phyloP scores from a whole-genome alignment of 768 basidiomycete genomes.

The Rhodotorula taiwanensis region DNA sequence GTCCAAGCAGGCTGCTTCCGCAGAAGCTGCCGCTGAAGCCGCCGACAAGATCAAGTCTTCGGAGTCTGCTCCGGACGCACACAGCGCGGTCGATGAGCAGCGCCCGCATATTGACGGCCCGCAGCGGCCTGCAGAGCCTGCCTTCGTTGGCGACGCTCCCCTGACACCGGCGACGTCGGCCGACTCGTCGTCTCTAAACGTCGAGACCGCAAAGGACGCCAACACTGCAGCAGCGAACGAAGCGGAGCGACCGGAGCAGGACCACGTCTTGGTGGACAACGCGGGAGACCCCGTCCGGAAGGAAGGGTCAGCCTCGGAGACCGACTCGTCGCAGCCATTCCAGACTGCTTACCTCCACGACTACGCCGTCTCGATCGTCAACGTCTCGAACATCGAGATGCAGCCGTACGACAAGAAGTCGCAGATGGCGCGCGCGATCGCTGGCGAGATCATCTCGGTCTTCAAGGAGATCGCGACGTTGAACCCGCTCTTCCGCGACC shows the following conservation, averaged over 20 bases:
- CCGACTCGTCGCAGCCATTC: slow-evolving; percentile 51
- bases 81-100: slow-evolving; percentile 8
- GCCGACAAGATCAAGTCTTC: slow-evolving; percentile 23
- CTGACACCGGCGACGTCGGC: slow-evolving; percentile 1
- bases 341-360: slow-evolving; percentile 80
- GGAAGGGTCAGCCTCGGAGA: neutral
- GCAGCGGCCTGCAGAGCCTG: slow-evolving; percentile 6
- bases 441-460: slow-evolving; percentile 89
- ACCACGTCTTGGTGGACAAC: slow-evolving; percentile 5
- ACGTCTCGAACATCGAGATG: slow-evolving; percentile 72
- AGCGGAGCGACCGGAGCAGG: no score
- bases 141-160: slow-evolving; percentile 7
- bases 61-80: slow-evolving; percentile 36
- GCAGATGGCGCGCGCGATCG: slow-evolving; percentile 89
- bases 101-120: slow-evolving; percentile 12
- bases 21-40: slow-evolving; percentile 45
- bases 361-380: slow-evolving; percentile 76
- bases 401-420: slow-evolving; percentile 77
- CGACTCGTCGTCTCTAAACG: no score
- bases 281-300: neutral
- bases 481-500: slow-evolving; percentile 95
- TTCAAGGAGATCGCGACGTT: slow-evolving; percentile 98
- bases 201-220: slow-evolving; percentile 3
- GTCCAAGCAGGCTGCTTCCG: neutral
- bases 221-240: no score